phyloP scores from a whole-genome alignment of 2,329 filamentous ascomycete species.

The Metarhizium album region DNA sequence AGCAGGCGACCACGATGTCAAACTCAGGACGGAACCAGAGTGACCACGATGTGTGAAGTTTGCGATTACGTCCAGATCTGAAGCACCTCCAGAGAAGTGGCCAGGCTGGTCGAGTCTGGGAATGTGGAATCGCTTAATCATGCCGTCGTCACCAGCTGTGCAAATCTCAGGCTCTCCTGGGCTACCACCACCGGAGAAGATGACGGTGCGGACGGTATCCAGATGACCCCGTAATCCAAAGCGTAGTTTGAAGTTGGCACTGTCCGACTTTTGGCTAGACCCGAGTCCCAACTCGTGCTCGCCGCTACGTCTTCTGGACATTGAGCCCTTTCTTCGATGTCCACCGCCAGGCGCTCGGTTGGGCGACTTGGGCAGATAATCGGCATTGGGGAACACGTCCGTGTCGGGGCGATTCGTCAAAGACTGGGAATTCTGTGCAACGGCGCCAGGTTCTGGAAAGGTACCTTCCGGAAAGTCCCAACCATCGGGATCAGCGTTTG shows the following conservation, averaged over 20 bases:
- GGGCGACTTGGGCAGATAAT: constrained; percentile 71
- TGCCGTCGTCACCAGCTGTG: constrained; percentile 88
- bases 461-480: constrained; percentile 88
- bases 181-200: constrained; percentile 93
- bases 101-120: constrained; percentile 59
- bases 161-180: constrained; percentile 95
- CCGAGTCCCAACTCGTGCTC: constrained; percentile 53
- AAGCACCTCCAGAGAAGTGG: constrained; percentile 41
- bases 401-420: constrained; percentile 64
- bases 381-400: constrained; percentile 76
- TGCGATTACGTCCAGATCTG: constrained; percentile 81
- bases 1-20: constrained; percentile 78
- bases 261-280: constrained; percentile 51
- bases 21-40: constrained; percentile 74
- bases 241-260: constrained; percentile 76
- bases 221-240: constrained; percentile 89
- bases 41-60: constrained; percentile 96
- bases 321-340: constrained; percentile 72
- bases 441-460: constrained; percentile 44
- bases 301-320: constrained; percentile 57
- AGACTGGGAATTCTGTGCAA: constrained; percentile 33
- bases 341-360: constrained; percentile 50
- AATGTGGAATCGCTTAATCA: constrained; percentile 94
- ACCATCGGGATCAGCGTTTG: constrained; percentile 51
- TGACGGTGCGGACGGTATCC: constrained; percentile 86